Evolutionary conservation across 1,284 basidiomycete genomes (phyloP).

Genomic region (Ganoderma lucidum): DNA sequence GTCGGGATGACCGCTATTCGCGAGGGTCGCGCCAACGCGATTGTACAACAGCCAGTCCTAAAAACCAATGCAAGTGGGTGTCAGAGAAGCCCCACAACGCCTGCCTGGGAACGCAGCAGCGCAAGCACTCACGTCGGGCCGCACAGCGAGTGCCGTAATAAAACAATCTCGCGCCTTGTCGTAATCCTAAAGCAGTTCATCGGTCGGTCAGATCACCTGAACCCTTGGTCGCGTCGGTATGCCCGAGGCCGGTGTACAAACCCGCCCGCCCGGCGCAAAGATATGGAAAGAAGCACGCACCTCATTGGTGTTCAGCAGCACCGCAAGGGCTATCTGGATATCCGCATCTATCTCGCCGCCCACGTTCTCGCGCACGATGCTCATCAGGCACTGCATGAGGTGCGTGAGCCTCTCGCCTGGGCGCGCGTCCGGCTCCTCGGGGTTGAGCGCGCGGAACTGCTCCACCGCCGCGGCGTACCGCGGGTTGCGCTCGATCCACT

Average conservation of each 20-base stretch:
- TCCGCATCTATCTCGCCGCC: constrained; percentile 85
- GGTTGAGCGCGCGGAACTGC: constrained; percentile 47
- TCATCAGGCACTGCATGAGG: constrained; percentile 70
- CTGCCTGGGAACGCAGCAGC: constrained; percentile 3
- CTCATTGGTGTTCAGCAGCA: constrained; percentile 92
- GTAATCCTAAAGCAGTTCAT: constrained; percentile 72
- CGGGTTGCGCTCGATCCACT: constrained; percentile 79
- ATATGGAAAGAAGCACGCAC: constrained; percentile 46
- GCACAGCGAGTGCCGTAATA: constrained; percentile 84
- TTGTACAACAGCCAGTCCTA: constrained; percentile 98
- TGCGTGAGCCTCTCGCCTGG: constrained; percentile 54
- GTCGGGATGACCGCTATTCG: constrained; percentile 87
- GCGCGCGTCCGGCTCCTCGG: constrained; percentile 42
- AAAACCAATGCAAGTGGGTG: constrained; percentile 4
- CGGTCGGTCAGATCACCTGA: not conserved
- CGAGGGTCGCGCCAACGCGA: constrained; percentile 94
- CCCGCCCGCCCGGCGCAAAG: not conserved
- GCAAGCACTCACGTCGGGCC: constrained; percentile 77
- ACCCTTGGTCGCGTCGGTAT: not conserved
- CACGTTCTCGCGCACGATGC: constrained; percentile 65
- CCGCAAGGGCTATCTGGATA: constrained; percentile 94
- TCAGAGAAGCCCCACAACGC: not conserved
- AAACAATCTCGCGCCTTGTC: constrained; percentile 96
- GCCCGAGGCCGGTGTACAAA: not conserved
- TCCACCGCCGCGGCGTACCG: constrained; percentile 61